Percentiles rank a stretch among this genome's conserved stretches.
These are phyloP conservation scores for Tricholoma matsutake DNA, from an alignment of 768 basidiomycete genomes.

Conservation along the genomic window DNA sequence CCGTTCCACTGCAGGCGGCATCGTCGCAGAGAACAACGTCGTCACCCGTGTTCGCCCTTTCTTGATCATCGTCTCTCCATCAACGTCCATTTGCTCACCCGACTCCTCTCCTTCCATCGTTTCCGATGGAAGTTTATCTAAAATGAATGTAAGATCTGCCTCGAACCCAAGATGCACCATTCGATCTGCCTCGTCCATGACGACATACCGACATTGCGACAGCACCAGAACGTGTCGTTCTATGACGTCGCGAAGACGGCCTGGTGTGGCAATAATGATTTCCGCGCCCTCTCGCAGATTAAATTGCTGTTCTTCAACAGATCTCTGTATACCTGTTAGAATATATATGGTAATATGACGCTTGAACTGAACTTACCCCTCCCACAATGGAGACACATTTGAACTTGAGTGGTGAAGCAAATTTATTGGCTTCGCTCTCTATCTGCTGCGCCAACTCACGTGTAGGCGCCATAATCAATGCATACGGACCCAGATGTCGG, in stretches of 20 bases:
- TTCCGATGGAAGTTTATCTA: conserved; percentile 87
- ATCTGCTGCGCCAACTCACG: conserved; percentile 98
- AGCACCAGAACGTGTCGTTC: conserved; percentile 95
- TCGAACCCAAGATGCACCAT: conserved; percentile 99
- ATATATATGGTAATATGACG: conserved; percentile 3
- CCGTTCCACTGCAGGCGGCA: conserved; percentile 97
- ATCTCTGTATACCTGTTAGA: conserved; percentile 47
- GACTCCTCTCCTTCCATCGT: conserved; percentile 85
- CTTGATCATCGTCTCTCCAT: conserved; percentile 62
- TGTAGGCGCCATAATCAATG: conserved; percentile 93
- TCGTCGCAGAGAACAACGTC: conserved; percentile 96
- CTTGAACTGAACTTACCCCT: conserved; percentile 57
- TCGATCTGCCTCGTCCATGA: conserved; percentile 99
- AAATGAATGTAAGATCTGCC: conserved; percentile 87
- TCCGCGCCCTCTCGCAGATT: conserved; percentile 97
- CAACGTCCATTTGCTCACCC: conserved; percentile 75
- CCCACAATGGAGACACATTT: conserved; percentile 98
- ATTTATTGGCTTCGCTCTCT: conserved; percentile 88
- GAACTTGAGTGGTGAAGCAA: conserved; percentile 86
- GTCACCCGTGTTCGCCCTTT: conserved; percentile 88
- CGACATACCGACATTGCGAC: conserved; percentile 95
- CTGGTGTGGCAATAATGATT: conserved; percentile 98
- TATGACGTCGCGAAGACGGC: conserved; percentile 96
- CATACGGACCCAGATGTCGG: conserved; percentile 89
- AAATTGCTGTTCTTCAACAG: conserved; percentile 97